phyloP scores from a whole-genome alignment of 768 basidiomycete species.

The Lactifluus piperatus region DNA sequence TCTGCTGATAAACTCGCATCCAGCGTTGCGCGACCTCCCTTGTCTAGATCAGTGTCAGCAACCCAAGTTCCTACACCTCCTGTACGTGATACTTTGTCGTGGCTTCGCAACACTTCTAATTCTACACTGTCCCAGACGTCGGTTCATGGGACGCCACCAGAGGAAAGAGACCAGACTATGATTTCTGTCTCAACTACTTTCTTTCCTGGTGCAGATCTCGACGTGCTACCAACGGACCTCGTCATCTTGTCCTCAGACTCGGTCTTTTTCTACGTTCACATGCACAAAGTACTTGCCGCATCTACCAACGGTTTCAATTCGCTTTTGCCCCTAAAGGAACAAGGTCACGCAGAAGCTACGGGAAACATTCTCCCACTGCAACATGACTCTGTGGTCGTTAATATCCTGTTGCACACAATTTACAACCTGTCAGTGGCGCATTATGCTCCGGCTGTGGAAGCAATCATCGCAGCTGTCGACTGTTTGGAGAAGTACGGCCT shows the following conservation, averaged over 20 bases:
- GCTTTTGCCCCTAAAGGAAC: conserved; percentile 40
- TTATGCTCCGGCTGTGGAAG: conserved; percentile 59
- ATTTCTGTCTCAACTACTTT: conserved; percentile 82
- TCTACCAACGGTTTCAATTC: conserved; percentile 60
- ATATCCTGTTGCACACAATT: conserved; percentile 62
- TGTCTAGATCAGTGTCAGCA: conserved; percentile 8
- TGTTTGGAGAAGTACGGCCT: conserved; percentile 55
- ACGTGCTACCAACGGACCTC: conserved; percentile 48
- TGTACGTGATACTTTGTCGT: conserved; percentile 31
- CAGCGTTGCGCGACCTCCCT: conserved; percentile 20
- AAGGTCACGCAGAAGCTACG: conserved; percentile 30
- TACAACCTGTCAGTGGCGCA: conserved; percentile 69
- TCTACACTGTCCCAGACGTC: conserved; percentile 25
- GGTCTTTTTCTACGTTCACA: conserved; percentile 81
- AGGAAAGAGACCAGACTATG: conserved; percentile 35
- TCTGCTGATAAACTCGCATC: conserved; percentile 33
- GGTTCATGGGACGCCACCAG: conserved; percentile 28
- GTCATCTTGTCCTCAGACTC: conserved; percentile 63
- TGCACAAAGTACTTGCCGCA: conserved; percentile 42
- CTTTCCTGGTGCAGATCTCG: conserved; percentile 55
- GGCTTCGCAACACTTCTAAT: background rate
- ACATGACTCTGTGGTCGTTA: conserved; percentile 54
- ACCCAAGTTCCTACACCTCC: conserved; percentile 47
- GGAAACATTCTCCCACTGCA: conserved; percentile 51
- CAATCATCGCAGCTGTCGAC: conserved; percentile 47